Conservation (phyloP, 2,329 filamentous ascomycete genomes). For the Neopestalotiopsis rosae region DNA sequence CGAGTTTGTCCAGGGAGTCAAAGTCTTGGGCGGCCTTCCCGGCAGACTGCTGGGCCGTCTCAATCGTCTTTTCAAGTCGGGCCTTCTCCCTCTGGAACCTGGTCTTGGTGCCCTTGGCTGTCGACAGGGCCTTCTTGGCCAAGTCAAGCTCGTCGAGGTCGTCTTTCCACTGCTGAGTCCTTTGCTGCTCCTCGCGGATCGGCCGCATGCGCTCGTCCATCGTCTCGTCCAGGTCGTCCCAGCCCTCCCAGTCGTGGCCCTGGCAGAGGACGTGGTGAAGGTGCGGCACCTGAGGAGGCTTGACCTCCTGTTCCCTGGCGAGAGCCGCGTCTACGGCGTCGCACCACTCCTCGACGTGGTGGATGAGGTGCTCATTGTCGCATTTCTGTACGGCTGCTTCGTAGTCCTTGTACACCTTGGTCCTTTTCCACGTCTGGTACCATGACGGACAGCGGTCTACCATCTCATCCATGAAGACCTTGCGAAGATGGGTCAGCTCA, state of each 20-base stretch:
- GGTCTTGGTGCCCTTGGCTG: neutral
- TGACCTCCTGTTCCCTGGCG: constrained; percentile 17
- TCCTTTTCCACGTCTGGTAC: constrained; percentile 22
- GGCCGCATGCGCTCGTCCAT: neutral
- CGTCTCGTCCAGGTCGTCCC: constrained; percentile 4
- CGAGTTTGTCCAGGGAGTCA: neutral
- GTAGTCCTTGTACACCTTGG: constrained; percentile 30
- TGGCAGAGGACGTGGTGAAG: neutral
- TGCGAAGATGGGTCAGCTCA: constrained; percentile 32
- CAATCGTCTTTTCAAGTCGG: neutral
- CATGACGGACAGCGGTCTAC: constrained; percentile 26
- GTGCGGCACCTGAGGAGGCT: neutral
- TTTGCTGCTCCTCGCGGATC: neutral
- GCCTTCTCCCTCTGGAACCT: neutral
- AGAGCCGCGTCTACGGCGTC: constrained; percentile 24
- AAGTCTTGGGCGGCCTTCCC: neutral
- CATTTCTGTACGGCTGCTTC: constrained; percentile 37
- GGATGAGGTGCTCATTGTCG: constrained; percentile 29
- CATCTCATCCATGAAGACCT: constrained; percentile 32
- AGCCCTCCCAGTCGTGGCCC: neutral
- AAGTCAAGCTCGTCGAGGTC: neutral
- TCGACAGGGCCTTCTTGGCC: neutral
- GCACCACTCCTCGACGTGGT: constrained; percentile 31
- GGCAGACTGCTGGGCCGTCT: neutral
- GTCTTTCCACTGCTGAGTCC: neutral